Percentiles rank a stretch among this genome's conserved stretches.
These are phyloP conservation scores for Rhizodiscina lignyota DNA, from an alignment of 495 filamentous ascomycete genomes.

Conservation along the genomic window DNA sequence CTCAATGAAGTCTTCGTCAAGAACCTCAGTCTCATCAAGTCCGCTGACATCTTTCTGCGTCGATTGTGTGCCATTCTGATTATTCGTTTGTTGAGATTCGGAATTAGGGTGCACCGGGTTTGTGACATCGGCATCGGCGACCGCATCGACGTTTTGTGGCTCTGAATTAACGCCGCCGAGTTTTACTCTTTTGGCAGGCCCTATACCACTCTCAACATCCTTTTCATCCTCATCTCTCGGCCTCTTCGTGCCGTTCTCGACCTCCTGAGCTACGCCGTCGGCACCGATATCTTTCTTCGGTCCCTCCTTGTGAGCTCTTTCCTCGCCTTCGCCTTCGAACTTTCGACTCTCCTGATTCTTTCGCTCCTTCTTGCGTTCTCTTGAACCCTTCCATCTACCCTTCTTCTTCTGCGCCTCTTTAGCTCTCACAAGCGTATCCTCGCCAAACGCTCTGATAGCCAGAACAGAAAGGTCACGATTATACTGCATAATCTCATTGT, in stretches of 20 bases:
- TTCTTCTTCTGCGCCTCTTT: conserved; percentile 20
- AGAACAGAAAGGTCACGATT: conserved; percentile 90
- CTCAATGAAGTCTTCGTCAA: neutral
- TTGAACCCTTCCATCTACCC: conserved; percentile 24
- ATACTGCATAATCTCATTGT: conserved; percentile 98
- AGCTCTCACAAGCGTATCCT: conserved; percentile 37
- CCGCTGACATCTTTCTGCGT: neutral
- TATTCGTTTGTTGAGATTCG: neutral
- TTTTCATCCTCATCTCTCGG: neutral
- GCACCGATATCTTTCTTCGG: neutral
- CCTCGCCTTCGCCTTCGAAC: conserved; percentile 1
- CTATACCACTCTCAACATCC: neutral
- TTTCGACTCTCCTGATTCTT: conserved; percentile 5
- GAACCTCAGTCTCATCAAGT: neutral
- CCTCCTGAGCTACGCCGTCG: conserved; percentile 1
- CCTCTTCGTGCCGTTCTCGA: neutral
- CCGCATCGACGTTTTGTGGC: neutral
- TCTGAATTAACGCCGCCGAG: neutral
- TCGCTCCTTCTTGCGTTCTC: conserved; percentile 3
- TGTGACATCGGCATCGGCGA: neutral
- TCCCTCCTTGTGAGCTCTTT: neutral
- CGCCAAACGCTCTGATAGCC: conserved; percentile 69
- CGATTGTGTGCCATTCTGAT: neutral
- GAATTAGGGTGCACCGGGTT: no score
- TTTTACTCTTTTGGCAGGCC: conserved; percentile 2